Conservation (phyloP, 768 basidiomycete species). For the Sarcomyxa edulis region DNA sequence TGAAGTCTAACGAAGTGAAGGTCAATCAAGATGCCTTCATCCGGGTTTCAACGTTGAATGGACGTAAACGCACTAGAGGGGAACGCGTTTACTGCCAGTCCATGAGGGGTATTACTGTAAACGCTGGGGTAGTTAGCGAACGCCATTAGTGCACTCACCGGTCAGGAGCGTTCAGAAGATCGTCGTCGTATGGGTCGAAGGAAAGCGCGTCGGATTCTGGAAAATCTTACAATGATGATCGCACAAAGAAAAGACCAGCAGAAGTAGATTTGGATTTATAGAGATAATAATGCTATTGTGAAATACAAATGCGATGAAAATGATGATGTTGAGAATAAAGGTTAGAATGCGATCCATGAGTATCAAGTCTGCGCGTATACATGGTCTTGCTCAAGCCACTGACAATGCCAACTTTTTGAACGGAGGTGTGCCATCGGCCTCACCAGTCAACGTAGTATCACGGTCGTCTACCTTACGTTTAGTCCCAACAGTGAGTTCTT, state of each 20-base stretch:
- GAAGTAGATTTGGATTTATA: neutral
- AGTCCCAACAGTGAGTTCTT: conserved; percentile 49
- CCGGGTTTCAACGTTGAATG: neutral
- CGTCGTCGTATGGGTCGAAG: too few relatives aligned
- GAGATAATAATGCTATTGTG: neutral
- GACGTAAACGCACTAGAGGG: conserved; percentile 10
- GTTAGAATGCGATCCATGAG: neutral
- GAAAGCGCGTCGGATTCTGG: too few relatives aligned
- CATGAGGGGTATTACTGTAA: neutral
- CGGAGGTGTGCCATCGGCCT: conserved; percentile 52
- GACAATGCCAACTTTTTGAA: conserved; percentile 61
- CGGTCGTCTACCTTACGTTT: conserved; percentile 75
- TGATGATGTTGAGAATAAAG: conserved; percentile 13
- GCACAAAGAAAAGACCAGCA: too few relatives aligned
- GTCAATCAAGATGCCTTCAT: too few relatives aligned
- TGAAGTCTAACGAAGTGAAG: neutral
- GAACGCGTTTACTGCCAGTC: conserved; percentile 3
- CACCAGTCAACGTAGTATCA: conserved; percentile 32
- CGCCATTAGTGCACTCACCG: neutral
- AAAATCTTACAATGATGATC: too few relatives aligned
- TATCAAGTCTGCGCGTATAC: neutral
- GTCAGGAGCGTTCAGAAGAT: neutral
- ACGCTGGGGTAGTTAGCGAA: neutral
- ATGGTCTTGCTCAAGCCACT: conserved; percentile 11
- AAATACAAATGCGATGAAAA: conserved; percentile 2